These are phyloP conservation scores for Coemansia sp. DNA, from an alignment of 192 early-diverging fungal genomes.

Conservation along the genomic window DNA sequence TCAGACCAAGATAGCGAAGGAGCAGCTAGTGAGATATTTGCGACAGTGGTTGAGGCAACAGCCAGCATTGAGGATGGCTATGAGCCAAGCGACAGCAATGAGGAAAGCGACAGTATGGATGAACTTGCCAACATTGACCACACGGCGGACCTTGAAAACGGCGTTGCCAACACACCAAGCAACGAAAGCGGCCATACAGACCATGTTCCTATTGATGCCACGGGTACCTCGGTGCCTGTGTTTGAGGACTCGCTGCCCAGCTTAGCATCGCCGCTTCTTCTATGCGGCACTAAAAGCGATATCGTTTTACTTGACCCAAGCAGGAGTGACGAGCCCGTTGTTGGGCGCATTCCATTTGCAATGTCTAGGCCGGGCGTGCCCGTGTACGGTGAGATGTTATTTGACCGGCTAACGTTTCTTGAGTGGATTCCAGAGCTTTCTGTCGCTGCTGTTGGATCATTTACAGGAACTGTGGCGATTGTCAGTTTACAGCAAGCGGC, in stretches of 20 bases:
- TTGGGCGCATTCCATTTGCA: constrained; percentile 19
- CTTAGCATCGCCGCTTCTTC: constrained; percentile 14
- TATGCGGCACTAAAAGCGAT: constrained; percentile 32
- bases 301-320: constrained; percentile 31
- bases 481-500: constrained; percentile 3
- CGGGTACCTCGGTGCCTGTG: neutral
- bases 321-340: constrained; percentile 5
- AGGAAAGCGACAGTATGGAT: no score
- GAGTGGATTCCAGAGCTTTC: constrained; percentile 42
- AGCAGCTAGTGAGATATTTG: no score
- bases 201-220: neutral
- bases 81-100: no score
- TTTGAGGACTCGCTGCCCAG: constrained; percentile 2
- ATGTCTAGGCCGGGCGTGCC: constrained; percentile 10
- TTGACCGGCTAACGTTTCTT: constrained; percentile 43
- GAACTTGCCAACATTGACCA: neutral
- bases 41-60: no score
- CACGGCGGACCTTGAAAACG: constrained; percentile 26
- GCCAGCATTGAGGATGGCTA: no score
- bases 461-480: constrained; percentile 22
- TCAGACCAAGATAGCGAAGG: no score
- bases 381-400: constrained; percentile 3
- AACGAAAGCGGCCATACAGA: neutral
- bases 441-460: constrained; percentile 22
- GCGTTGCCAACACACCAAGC: neutral